A percentile compares a stretch with the other conserved stretches of the same genome.
Conservation (phyloP, 2,329 filamentous ascomycete species). For the Phaeomoniella chlamydospora region DNA sequence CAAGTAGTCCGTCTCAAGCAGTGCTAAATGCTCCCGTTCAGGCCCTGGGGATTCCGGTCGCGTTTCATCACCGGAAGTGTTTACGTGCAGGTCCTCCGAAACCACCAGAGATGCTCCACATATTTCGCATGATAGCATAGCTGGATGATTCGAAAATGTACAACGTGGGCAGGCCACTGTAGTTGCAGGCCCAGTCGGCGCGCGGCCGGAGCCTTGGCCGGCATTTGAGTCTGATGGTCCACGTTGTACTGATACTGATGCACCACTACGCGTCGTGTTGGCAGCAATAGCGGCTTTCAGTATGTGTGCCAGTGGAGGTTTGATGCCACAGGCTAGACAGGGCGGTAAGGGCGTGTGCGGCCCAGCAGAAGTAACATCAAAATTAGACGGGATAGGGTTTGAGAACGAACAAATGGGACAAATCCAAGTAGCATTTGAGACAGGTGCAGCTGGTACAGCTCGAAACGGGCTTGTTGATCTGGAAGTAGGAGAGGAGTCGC, state of each 20-base stretch:
- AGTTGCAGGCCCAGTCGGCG: slow-evolving; percentile 1
- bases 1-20: slow-evolving; percentile 42
- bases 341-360: slow-evolving; percentile 68
- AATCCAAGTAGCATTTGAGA: slow-evolving; percentile 65
- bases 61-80: background rate
- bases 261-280: slow-evolving; percentile 34
- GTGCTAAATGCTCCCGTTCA: slow-evolving; percentile 32
- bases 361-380: slow-evolving; percentile 70
- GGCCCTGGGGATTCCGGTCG: slow-evolving; percentile 70
- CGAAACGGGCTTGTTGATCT: slow-evolving; percentile 16
- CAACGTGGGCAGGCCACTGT: slow-evolving; percentile 59
- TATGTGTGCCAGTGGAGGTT: slow-evolving; percentile 67
- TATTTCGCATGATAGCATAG: slow-evolving; percentile 73
- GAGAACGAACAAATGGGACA: slow-evolving; percentile 94
- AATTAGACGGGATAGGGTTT: slow-evolving; percentile 84
- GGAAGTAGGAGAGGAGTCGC: slow-evolving; percentile 16
- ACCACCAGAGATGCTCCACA: slow-evolving; percentile 58
- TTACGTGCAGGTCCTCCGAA: background rate
- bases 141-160: slow-evolving; percentile 88
- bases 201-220: slow-evolving; percentile 3
- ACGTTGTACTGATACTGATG: background rate
- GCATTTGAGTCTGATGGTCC: background rate
- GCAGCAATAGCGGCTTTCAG: slow-evolving; percentile 76
- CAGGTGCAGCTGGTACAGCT: slow-evolving; percentile 18
- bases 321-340: slow-evolving; percentile 87